Conservation (phyloP, 306 rosid genomes). For the Glycine tomentella region DNA sequence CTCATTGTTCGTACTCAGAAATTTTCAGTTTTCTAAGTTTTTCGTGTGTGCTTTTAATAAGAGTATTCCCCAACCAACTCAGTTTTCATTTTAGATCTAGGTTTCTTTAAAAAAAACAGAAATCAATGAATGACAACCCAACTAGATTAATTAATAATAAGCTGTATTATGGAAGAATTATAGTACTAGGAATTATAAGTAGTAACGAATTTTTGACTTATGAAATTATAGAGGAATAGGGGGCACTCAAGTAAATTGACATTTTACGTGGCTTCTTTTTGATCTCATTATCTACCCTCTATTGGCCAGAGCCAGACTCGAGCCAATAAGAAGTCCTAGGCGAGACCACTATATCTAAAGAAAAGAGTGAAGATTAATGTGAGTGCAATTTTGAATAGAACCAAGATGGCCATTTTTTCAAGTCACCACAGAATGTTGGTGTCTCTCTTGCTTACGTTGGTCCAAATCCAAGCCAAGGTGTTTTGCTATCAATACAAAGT, state of each 20-base stretch:
- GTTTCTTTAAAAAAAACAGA: neutral
- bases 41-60: neutral
- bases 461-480: conserved; percentile 60
- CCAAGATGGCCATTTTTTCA: conserved; percentile 53
- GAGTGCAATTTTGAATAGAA: neutral
- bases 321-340: conserved; percentile 39
- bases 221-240: neutral
- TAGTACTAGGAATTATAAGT: neutral
- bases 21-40: neutral
- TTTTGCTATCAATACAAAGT: conserved; percentile 75
- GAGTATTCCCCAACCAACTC: neutral
- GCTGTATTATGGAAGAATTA: neutral
- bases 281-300: conserved; percentile 24
- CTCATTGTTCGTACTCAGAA: neutral
- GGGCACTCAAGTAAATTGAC: conserved; percentile 48
- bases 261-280: neutral
- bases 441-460: conserved; percentile 48
- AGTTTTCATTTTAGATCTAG: conserved; percentile 3
- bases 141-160: neutral
- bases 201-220: neutral
- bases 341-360: conserved; percentile 25
- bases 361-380: conserved; percentile 6
- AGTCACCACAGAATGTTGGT: conserved; percentile 39
- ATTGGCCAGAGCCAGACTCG: neutral
- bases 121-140: neutral